These are phyloP conservation scores for Sarocladiaceae sp. DNA, from an alignment of 2,329 filamentous ascomycete species.

Conservation along the genomic window DNA sequence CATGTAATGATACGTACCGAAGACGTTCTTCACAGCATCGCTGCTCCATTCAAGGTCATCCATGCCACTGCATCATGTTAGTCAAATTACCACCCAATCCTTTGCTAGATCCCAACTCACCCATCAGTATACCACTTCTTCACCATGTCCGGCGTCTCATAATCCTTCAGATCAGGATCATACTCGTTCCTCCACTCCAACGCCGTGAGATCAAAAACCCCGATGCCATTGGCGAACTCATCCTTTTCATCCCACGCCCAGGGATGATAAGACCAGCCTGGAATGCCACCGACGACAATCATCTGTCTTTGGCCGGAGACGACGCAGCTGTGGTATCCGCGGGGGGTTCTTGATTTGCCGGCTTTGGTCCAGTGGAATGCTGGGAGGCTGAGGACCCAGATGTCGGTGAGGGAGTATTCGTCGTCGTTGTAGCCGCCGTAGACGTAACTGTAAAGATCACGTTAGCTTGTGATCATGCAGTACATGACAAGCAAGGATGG, in stretches of 20 bases:
- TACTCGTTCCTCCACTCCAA: conserved; percentile 12
- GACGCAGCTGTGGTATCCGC: conserved; percentile 28
- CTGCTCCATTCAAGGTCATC: conserved; percentile 1
- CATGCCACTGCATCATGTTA: neutral
- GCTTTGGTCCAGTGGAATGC: conserved; percentile 30
- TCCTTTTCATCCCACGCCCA: conserved; percentile 9
- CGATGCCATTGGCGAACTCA: conserved; percentile 12
- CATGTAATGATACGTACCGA: no score
- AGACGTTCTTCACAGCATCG: neutral
- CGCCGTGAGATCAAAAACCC: conserved; percentile 13
- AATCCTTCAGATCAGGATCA: conserved; percentile 8
- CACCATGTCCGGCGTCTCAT: conserved; percentile 7
- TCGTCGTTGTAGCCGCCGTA: conserved; percentile 27
- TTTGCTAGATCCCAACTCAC: conserved; percentile 1
- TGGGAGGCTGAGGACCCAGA: conserved; percentile 32
- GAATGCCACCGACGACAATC: conserved; percentile 32
- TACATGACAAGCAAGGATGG: neutral
- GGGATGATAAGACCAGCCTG: neutral
- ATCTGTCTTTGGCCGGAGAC: conserved; percentile 33
- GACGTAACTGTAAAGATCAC: conserved; percentile 23
- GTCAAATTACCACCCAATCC: neutral
- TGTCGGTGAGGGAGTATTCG: conserved; percentile 20
- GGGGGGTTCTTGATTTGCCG: conserved; percentile 15
- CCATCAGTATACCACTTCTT: conserved; percentile 11
- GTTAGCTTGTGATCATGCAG: no score